Evolutionary conservation across 164 flowering plant species (phyloP).

Genomic region (Paratinospora sagittata): DNA sequence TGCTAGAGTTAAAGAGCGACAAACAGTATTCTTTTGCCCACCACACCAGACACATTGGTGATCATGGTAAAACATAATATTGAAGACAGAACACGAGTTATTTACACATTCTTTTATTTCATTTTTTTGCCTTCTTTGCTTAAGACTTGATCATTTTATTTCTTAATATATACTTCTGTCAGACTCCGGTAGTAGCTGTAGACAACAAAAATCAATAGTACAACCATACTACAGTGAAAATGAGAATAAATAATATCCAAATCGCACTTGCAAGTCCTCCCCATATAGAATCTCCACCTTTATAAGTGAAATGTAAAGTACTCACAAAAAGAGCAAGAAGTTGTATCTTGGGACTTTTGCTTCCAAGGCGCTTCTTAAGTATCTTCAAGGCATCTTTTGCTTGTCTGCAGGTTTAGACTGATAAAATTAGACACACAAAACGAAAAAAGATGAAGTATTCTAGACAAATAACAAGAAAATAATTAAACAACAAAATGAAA

Average conservation of each 20-base stretch:
- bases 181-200: not conserved
- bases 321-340: conserved; percentile 87
- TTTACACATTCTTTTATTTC: too few relatives aligned
- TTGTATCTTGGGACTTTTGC: conserved; percentile 82
- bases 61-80: too few relatives aligned
- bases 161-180: not conserved
- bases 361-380: conserved; percentile 86
- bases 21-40: not conserved
- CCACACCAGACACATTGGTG: too few relatives aligned
- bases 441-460: too few relatives aligned
- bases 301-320: conserved; percentile 16
- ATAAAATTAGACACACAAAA: conserved; percentile 2
- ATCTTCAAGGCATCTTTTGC: conserved; percentile 88
- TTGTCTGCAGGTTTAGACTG: conserved; percentile 53
- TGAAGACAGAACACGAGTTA: too few relatives aligned
- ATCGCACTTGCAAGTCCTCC: not conserved
- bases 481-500: not conserved
- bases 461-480: not conserved
- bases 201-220: not conserved
- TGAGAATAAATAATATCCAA: not conserved
- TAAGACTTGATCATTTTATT: too few relatives aligned
- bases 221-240: not conserved
- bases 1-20: not conserved
- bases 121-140: too few relatives aligned
- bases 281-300: not conserved